Percentiles rank a stretch among this genome's conserved stretches.
Conservation (phyloP, 768 basidiomycete genomes). For the Auricularia cornea region DNA sequence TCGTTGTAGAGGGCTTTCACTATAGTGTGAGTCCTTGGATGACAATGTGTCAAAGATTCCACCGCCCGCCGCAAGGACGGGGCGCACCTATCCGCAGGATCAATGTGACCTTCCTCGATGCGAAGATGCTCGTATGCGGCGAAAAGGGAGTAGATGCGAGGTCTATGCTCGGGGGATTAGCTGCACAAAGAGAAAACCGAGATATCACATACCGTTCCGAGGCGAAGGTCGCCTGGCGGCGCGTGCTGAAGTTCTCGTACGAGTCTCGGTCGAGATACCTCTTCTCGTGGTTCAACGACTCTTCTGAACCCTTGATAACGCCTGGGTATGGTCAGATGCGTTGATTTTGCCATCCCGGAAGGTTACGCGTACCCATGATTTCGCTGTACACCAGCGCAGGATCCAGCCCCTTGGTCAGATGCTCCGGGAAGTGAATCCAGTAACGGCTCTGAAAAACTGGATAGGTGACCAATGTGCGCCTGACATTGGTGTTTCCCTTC, state of each 20-base stretch:
- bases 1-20: slow-evolving; percentile 25
- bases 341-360: no score
- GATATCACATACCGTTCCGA: slow-evolving; percentile 37
- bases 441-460: slow-evolving; percentile 40
- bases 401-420: slow-evolving; percentile 46
- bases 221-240: slow-evolving; percentile 48
- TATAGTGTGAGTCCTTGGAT: slow-evolving; percentile 42
- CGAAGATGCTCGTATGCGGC: slow-evolving; percentile 43
- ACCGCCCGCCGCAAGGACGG: no score
- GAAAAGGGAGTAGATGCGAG: slow-evolving; percentile 45
- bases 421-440: slow-evolving; percentile 52
- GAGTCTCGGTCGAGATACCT: slow-evolving; percentile 34
- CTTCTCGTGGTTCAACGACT: slow-evolving; percentile 26
- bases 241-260: slow-evolving; percentile 42
- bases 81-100: slow-evolving; percentile 50
- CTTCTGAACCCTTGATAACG: slow-evolving; percentile 60
- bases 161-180: no score
- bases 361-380: slow-evolving; percentile 42
- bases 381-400: slow-evolving; percentile 56
- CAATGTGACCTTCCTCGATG: slow-evolving; percentile 33
- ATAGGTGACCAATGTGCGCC: slow-evolving; percentile 32
- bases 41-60: background rate
- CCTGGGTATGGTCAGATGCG: slow-evolving; percentile 26
- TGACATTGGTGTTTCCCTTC: background rate
- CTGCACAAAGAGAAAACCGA: no score